These are phyloP conservation scores for Chlamydomonas sp. DNA, from an alignment of 139 green algal species.

Conservation along the genomic window DNA sequence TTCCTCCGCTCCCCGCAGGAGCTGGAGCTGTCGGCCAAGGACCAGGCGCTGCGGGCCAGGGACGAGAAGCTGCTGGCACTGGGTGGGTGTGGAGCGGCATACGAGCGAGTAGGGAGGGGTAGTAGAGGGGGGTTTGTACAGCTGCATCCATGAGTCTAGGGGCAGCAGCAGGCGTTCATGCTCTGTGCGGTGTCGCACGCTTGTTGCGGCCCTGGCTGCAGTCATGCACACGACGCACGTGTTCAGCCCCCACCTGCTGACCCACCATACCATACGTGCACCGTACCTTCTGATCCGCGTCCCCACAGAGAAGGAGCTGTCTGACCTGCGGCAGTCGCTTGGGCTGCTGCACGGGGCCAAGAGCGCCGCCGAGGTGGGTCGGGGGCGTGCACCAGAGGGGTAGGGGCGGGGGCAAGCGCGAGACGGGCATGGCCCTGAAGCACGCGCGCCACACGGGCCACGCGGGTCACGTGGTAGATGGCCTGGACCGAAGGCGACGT, in stretches of 20 bases:
- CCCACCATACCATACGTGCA: not conserved
- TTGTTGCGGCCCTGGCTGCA: not conserved
- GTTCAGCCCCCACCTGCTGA: not conserved
- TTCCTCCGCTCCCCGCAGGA: not conserved
- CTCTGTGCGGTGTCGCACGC: too few relatives aligned
- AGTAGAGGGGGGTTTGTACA: not conserved
- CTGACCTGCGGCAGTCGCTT: conserved; percentile 5
- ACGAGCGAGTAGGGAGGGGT: not conserved
- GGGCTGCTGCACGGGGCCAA: conserved; percentile 23
- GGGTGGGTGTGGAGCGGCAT: not conserved
- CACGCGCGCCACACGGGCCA: too few relatives aligned
- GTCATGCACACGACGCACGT: not conserved
- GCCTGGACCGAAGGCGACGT: too few relatives aligned
- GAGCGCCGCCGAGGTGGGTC: conserved; percentile 8
- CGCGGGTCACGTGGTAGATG: too few relatives aligned
- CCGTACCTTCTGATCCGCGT: not conserved
- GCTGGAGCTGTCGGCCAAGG: conserved; percentile 22
- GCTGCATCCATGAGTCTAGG: not conserved
- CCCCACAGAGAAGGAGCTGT: not conserved
- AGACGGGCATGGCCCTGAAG: not conserved
- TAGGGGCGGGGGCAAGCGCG: not conserved
- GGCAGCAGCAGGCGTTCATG: too few relatives aligned
- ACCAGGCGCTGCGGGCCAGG: conserved; percentile 13
- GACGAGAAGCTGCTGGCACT: conserved; percentile 17
- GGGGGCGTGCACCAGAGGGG: too few relatives aligned